Evolutionary conservation across 2,329 filamentous ascomycete species (phyloP).

Genomic region (Polytolypa hystricis): DNA sequence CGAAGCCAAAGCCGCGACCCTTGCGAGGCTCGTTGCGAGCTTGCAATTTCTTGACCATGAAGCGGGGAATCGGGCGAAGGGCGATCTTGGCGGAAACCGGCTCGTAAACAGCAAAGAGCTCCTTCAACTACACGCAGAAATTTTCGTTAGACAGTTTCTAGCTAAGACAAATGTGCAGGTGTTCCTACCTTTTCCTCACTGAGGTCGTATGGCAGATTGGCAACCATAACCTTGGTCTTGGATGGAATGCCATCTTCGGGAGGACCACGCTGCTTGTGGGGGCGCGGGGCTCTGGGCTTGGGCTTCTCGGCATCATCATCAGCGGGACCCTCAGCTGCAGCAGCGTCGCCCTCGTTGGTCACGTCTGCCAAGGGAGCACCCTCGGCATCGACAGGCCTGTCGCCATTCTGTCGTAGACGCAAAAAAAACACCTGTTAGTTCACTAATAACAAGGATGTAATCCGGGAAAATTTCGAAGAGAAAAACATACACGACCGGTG

Average conservation of each 20-base stretch:
- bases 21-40: conserved; percentile 96
- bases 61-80: conserved; percentile 92
- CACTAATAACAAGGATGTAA: conserved; percentile 7
- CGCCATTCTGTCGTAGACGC: conserved; percentile 15
- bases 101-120: conserved; percentile 87
- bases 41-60: conserved; percentile 99
- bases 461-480: too few species aligned
- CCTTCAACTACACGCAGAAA: conserved; percentile 61
- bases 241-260: conserved; percentile 95
- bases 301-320: conserved; percentile 21
- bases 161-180: conserved; percentile 1
- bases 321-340: conserved; percentile 13
- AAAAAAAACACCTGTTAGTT: too few species aligned
- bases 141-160: conserved; percentile 1
- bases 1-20: conserved; percentile 97
- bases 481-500: conserved; percentile 50
- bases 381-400: conserved; percentile 39
- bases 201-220: conserved; percentile 96
- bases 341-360: conserved; percentile 40
- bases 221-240: conserved; percentile 99
- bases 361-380: conserved; percentile 51
- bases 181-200: conserved; percentile 81
- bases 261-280: conserved; percentile 76
- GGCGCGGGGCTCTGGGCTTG: conserved; percentile 36
- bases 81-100: conserved; percentile 96